These are phyloP conservation scores for Dunaliella sp. DNA, from an alignment of 139 green algal genomes.

Conservation along the genomic window DNA sequence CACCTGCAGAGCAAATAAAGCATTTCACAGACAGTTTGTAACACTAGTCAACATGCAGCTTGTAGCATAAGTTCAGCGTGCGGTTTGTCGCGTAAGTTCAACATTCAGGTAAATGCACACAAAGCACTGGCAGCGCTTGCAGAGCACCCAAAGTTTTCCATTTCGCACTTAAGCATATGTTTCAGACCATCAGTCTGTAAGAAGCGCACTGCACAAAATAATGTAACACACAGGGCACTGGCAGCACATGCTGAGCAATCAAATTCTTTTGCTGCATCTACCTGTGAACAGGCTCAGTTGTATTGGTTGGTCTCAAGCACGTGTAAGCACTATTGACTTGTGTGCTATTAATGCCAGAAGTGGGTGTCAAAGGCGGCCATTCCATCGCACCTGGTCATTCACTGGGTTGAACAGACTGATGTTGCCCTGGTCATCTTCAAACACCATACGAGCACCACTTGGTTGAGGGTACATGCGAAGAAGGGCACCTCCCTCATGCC, in stretches of 20 bases:
- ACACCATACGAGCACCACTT: conserved; percentile 55
- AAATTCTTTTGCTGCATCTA: no score
- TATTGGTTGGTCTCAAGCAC: no score
- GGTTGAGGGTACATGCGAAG: conserved; percentile 52
- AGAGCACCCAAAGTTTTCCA: no score
- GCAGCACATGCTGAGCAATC: no score
- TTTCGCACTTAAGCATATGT: not conserved
- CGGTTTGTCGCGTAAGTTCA: not conserved
- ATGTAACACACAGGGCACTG: not conserved
- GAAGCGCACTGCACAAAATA: no score
- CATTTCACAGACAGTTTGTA: no score
- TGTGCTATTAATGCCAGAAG: no score
- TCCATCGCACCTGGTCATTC: conserved; percentile 51
- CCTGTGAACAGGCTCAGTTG: no score
- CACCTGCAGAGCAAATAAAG: not conserved
- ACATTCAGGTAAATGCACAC: not conserved
- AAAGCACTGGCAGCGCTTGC: conserved; percentile 5
- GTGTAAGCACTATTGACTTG: no score
- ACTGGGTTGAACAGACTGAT: conserved; percentile 68
- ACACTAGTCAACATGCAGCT: not conserved
- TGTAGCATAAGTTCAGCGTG: no score
- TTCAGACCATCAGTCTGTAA: no score
- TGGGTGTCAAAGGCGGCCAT: no score
- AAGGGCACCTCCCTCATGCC: conserved; percentile 55
- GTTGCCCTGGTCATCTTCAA: conserved; percentile 52